Percentiles rank a stretch among this genome's conserved stretches.
Conservation (phyloP, 2,329 filamentous ascomycete species). For the Aspergillus costaricaensis region DNA sequence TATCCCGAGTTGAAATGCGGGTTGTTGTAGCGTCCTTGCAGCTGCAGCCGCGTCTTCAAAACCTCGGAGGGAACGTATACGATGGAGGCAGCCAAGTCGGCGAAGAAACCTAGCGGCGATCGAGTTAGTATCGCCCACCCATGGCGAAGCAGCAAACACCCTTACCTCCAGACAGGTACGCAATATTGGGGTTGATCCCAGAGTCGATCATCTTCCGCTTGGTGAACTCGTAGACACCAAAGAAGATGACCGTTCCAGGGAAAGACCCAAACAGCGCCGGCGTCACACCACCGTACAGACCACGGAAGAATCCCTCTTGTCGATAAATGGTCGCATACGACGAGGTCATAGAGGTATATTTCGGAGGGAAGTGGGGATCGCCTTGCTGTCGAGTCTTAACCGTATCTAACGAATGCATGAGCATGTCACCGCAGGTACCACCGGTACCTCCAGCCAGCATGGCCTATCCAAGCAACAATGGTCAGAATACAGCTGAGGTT, state of each 20-base stretch:
- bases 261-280: slow-evolving; percentile 92
- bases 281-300: slow-evolving; percentile 89
- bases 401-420: slow-evolving; percentile 98
- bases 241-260: slow-evolving; percentile 90
- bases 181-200: slow-evolving; percentile 77
- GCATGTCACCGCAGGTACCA: slow-evolving; percentile 89
- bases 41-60: slow-evolving; percentile 91
- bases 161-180: slow-evolving; percentile 82
- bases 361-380: slow-evolving; percentile 88
- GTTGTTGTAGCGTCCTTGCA: slow-evolving; percentile 94
- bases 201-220: slow-evolving; percentile 85
- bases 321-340: slow-evolving; percentile 92
- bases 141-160: slow-evolving; percentile 19
- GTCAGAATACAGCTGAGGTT: slow-evolving; percentile 5
- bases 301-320: slow-evolving; percentile 83
- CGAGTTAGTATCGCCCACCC: slow-evolving; percentile 8
- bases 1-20: slow-evolving; percentile 92
- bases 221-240: slow-evolving; percentile 93
- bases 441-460: slow-evolving; percentile 95
- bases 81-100: slow-evolving; percentile 86
- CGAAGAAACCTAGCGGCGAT: slow-evolving; percentile 70
- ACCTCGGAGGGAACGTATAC: slow-evolving; percentile 98
- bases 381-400: slow-evolving; percentile 98
- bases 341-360: slow-evolving; percentile 85
- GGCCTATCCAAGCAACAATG: slow-evolving; percentile 55